These are phyloP conservation scores for Phyllosticta citriasiana DNA, from an alignment of 2,329 filamentous ascomycete species.

Conservation along the genomic window DNA sequence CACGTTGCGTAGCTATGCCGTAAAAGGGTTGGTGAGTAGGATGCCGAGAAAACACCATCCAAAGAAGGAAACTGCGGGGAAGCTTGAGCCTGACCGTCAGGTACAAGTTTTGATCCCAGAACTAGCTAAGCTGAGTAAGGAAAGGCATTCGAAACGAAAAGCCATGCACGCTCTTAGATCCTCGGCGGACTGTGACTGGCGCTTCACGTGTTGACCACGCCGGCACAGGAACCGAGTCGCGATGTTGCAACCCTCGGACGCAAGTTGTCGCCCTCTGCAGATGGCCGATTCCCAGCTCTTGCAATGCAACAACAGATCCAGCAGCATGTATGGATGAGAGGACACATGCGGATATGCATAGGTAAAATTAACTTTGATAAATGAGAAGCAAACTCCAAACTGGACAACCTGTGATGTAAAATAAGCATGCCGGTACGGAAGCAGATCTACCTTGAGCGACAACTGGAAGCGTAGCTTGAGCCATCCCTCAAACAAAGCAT, in stretches of 20 bases:
- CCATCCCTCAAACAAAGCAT: neutral
- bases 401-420: neutral
- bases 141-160: neutral
- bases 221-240: neutral
- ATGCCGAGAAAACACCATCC: neutral
- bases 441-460: neutral
- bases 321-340: no score
- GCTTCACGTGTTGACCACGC: conserved; percentile 3
- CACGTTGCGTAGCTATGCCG: neutral
- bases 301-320: neutral
- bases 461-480: neutral
- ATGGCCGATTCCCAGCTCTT: neutral
- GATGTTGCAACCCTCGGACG: neutral
- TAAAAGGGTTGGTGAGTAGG: neutral
- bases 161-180: neutral
- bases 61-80: conserved; percentile 10
- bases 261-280: neutral
- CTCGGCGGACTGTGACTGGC: conserved; percentile 6
- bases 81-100: conserved; percentile 10
- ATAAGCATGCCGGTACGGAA: neutral
- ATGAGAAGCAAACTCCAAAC: neutral
- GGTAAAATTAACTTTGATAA: no score
- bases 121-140: neutral
- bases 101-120: conserved; percentile 4
- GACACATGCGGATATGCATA: no score